Conservation (phyloP, 345 rosid species). For the Eutrema heterophyllum region DNA sequence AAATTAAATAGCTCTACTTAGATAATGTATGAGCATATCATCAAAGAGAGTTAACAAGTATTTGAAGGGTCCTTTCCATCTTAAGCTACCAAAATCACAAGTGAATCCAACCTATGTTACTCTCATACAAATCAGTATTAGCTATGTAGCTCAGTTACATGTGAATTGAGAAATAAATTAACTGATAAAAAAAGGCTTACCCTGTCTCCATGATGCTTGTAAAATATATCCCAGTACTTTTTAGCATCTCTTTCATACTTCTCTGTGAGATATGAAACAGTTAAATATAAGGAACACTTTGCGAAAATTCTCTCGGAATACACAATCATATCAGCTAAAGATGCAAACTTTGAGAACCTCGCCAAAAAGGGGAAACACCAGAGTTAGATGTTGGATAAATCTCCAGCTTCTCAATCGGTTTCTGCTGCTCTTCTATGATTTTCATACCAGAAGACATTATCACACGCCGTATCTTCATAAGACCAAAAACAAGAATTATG, state of each 20-base stretch:
- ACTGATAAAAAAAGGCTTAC: conserved; percentile 28
- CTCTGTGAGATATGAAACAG: conserved; percentile 36
- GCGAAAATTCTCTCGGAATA: background rate
- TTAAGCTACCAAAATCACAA: background rate
- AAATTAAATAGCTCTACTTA: too few relatives aligned
- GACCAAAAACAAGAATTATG: background rate
- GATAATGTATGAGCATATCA: background rate
- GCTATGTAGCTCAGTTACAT: background rate
- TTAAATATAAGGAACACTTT: background rate
- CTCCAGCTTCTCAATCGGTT: conserved; percentile 44
- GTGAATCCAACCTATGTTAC: background rate
- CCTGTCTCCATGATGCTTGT: conserved; percentile 76
- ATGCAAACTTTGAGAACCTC: conserved; percentile 40
- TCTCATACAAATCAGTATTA: background rate
- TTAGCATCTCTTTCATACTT: conserved; percentile 85
- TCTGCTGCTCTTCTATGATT: conserved; percentile 31
- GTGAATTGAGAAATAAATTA: background rate
- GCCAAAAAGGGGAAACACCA: conserved; percentile 75
- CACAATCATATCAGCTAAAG: background rate
- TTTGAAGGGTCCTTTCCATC: background rate
- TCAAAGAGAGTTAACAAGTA: background rate
- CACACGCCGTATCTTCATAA: background rate
- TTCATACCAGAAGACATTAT: conserved; percentile 36
- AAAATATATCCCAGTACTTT: conserved; percentile 88
- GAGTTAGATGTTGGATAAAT: conserved; percentile 53